These are phyloP conservation scores for Chrysophaeum taylorii DNA, from an alignment of 352 stramenopile genomes.

Conservation along the genomic window DNA sequence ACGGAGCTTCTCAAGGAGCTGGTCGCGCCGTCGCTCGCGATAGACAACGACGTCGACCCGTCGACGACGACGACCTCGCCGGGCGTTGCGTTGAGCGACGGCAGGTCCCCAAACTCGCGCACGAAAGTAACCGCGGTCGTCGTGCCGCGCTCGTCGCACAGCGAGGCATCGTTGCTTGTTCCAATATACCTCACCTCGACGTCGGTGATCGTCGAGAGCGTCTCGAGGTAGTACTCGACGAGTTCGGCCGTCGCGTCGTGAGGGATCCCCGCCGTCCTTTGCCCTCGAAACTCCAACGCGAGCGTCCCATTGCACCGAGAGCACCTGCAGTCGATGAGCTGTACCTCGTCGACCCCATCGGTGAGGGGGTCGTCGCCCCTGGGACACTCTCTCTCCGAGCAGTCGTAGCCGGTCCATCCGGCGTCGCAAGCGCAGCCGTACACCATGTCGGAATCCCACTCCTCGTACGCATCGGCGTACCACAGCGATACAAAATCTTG, in stretches of 20 bases:
- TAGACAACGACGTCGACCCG: not conserved
- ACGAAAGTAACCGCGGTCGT: conserved; percentile 17
- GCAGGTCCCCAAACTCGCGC: conserved; percentile 20
- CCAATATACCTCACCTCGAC: conserved; percentile 14
- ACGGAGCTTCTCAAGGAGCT: not conserved
- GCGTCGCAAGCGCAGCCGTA: conserved; percentile 71
- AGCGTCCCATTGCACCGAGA: conserved; percentile 27
- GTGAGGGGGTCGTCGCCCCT: conserved; percentile 45
- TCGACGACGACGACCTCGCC: not conserved
- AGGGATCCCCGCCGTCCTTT: conserved; percentile 17
- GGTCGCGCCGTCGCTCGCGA: not conserved
- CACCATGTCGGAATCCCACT: conserved; percentile 52
- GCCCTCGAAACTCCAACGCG: conserved; percentile 7
- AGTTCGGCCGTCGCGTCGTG: conserved; percentile 10
- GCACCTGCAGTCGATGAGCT: conserved; percentile 36
- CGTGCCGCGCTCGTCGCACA: conserved; percentile 28
- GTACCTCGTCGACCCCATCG: conserved; percentile 19
- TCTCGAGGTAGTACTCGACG: conserved; percentile 17
- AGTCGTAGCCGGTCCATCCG: conserved; percentile 66
- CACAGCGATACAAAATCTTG: conserved; percentile 41
- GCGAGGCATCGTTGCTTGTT: conserved; percentile 29
- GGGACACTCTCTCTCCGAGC: conserved; percentile 61
- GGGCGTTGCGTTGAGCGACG: conserved; percentile 10
- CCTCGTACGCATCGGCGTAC: conserved; percentile 35
- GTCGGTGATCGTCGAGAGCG: conserved; percentile 11